Percentiles rank a stretch among this genome's conserved stretches.
These are phyloP conservation scores for Solanum hybrid DNA, from an alignment of 305 asterid genomes.

Conservation along the genomic window DNA sequence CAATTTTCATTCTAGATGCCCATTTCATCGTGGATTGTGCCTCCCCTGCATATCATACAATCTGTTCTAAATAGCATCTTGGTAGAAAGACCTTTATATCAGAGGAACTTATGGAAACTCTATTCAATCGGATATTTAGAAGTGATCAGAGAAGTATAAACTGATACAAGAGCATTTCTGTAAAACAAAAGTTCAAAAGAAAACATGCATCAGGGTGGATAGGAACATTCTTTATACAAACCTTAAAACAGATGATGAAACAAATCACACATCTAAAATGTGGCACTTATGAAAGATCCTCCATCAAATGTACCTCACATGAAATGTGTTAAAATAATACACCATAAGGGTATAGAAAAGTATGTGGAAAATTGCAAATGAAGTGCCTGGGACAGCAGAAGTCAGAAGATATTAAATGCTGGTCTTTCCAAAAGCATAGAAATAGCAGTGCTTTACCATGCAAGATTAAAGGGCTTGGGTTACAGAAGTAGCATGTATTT, in stretches of 20 bases:
- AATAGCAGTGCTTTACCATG: background rate
- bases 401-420: background rate
- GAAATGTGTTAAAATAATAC: background rate
- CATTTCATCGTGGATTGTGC: conserved; percentile 6
- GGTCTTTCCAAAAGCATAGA: background rate
- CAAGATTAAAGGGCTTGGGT: background rate
- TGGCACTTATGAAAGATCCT: background rate
- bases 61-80: background rate
- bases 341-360: background rate
- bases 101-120: background rate
- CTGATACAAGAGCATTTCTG: background rate
- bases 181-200: background rate
- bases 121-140: background rate
- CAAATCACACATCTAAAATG: background rate
- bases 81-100: background rate
- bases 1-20: conserved; percentile 14
- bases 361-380: background rate
- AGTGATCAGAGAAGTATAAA: background rate
- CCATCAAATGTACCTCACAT: background rate
- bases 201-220: background rate
- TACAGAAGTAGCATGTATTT: background rate
- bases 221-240: background rate
- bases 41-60: conserved; percentile 8
- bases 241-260: background rate
- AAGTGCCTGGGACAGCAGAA: background rate